Evolutionary conservation across 2,329 filamentous ascomycete species (phyloP), one percentile per base, ranked within the genome.

Genomic region (Fusarium robinianum): DNA sequence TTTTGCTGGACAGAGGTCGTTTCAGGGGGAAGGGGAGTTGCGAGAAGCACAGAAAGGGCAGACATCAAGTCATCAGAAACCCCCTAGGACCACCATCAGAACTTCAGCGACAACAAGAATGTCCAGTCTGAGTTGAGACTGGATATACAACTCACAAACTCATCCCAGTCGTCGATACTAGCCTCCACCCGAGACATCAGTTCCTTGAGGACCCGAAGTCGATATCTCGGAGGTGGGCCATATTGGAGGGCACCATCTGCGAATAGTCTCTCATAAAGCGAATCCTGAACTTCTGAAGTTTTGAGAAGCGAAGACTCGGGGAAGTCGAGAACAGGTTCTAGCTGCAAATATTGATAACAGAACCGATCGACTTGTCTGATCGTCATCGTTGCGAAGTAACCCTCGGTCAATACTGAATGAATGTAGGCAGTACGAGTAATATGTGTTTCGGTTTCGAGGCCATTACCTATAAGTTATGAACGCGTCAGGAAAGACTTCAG

Each of bases 31-130:
- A 87, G 68, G 11, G 82, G 80, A 19, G 77, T 74, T 14, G 77
- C 74, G 44, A 95, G 75, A 16, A 94, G 75, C 48, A 74, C 67
- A 40, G 84, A 81, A 56, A 95, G 77, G 24, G 76, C 73, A 41
- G 75, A 74, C 78, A 92, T 88, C 60, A 96, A 78, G 66, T 85
- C 77, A 68, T 95, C 88, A 50, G 86, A 90, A 32, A 96, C 84
- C 66, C 86, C 90, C 91, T 96, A 70, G 17, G 26, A 35, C 19
- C 5, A 27, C 15, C 40, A 53, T 69, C 41, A 70, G 65, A 47
- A 38, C 26, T 31, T 25, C 5, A 32, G 12, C 3, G 7, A 10
- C 15, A 24, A 19, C 5, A 17, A 3, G 6, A 17, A 17, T 4
- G 16, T 22, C 2, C n/a, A n/a, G 18, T 17, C 9, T 23, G 11